Percentiles rank a stretch among this genome's conserved stretches.
Evolutionary conservation across 2,329 filamentous ascomycete species (phyloP).

Genomic region (Graphilbum fragrans): DNA sequence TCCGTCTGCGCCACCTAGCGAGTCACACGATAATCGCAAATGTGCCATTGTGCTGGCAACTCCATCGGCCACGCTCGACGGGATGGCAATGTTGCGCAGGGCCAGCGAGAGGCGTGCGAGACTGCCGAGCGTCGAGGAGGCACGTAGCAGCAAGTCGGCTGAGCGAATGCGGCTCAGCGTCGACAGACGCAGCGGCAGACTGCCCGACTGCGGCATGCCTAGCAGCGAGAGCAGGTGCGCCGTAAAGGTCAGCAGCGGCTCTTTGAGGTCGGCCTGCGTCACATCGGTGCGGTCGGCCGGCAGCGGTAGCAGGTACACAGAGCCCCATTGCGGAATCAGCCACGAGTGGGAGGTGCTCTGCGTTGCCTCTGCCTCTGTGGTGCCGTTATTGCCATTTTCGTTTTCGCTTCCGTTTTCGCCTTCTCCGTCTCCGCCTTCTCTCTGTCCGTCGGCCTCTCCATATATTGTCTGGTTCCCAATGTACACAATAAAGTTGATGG

Average conservation of each 20-base stretch:
- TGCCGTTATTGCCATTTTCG: too few species aligned
- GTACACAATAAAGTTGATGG: constrained; percentile 91
- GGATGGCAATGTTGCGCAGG: constrained; percentile 83
- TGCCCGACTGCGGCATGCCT: constrained; percentile 72
- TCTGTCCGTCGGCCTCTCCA: constrained; percentile 11
- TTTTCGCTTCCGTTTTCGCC: too few species aligned
- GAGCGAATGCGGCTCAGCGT: constrained; percentile 78
- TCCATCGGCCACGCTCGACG: constrained; percentile 71
- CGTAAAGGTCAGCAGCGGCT: constrained; percentile 80
- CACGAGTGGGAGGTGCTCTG: constrained; percentile 50
- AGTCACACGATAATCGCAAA: constrained; percentile 63
- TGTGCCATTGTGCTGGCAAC: constrained; percentile 70
- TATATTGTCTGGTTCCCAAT: constrained; percentile 66
- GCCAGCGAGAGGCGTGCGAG: constrained; percentile 75
- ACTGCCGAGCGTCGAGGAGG: constrained; percentile 88
- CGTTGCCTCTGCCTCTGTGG: constrained; percentile 13
- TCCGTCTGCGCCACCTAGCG: constrained; percentile 53
- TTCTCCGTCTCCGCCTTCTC: too few species aligned
- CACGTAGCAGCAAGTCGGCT: constrained; percentile 73
- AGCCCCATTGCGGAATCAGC: constrained; percentile 94
- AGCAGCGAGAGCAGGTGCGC: constrained; percentile 81
- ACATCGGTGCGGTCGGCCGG: constrained; percentile 38
- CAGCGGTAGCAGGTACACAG: constrained; percentile 46
- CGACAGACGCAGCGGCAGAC: constrained; percentile 72
- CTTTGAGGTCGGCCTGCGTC: constrained; percentile 53